phyloP scores from a whole-genome alignment of 371 early-diverging fungal genomes.

The Syncephalastrum monosporum region DNA sequence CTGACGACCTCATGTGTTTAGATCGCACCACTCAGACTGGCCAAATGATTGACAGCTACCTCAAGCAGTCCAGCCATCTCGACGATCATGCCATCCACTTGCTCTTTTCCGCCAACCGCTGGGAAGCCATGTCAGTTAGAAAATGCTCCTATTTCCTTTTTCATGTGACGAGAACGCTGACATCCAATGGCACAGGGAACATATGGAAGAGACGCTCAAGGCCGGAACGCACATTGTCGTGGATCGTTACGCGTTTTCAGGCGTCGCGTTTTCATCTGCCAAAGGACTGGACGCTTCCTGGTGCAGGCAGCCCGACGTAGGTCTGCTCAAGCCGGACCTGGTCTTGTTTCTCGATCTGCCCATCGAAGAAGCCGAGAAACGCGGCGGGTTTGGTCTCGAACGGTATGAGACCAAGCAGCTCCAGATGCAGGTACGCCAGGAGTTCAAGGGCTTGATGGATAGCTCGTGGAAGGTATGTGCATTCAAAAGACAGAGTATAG shows the following conservation, averaged over 20 bases:
- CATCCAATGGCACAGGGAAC: slow-evolving; percentile 38
- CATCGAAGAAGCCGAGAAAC: slow-evolving; percentile 68
- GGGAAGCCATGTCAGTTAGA: slow-evolving; percentile 58
- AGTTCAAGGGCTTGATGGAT: slow-evolving; percentile 60
- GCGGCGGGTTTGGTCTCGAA: slow-evolving; percentile 95
- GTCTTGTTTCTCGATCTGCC: slow-evolving; percentile 92
- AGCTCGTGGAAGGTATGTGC: slow-evolving; percentile 58
- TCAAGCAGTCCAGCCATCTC: slow-evolving; percentile 67
- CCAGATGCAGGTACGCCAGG: slow-evolving; percentile 71
- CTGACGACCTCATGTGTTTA: slow-evolving; percentile 5
- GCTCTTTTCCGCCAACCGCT: slow-evolving; percentile 94
- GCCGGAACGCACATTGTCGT: slow-evolving; percentile 81
- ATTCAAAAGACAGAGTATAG: background rate
- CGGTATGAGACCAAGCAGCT: slow-evolving; percentile 92
- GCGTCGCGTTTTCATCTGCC: slow-evolving; percentile 92
- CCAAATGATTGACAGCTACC: slow-evolving; percentile 86
- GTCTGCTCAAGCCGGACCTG: slow-evolving; percentile 86
- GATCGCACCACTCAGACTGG: slow-evolving; percentile 95
- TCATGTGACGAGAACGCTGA: no score
- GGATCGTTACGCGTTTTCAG: slow-evolving; percentile 98
- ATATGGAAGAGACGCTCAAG: slow-evolving; percentile 52
- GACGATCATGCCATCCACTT: slow-evolving; percentile 91
- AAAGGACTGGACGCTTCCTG: slow-evolving; percentile 87
- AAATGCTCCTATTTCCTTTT: background rate
- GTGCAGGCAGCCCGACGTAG: slow-evolving; percentile 89